Evolutionary conservation across 768 basidiomycete genomes (phyloP), one percentile per base, ranked within the genome.

Genomic region (Calocera cornea): DNA sequence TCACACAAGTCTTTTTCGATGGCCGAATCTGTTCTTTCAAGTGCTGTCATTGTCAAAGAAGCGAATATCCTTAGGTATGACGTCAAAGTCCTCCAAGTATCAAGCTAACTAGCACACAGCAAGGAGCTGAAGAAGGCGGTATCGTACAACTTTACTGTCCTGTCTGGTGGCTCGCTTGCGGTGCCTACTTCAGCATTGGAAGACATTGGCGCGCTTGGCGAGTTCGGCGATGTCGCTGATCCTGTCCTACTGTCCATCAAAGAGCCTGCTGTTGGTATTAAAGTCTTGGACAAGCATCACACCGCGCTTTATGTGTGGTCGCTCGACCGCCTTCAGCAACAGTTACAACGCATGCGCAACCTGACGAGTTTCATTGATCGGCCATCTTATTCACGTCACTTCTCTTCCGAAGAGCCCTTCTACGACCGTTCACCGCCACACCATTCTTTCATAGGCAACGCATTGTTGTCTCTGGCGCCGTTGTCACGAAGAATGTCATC

Each of bases 181-280:
- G 84, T 86, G 1, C 92, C 95, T 11, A 80, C 81, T 17, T 95
- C 95, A 19, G 87, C 90, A 1, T 83, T 92, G 54, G 92, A 93
- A 74, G 87, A 87, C 31, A 88, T 93, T 70, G 88, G 88, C 34
- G 91, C 91, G 14, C 78, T 97, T 34, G 91, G 90, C 73, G 89
- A 94, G 73, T 92, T 97, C 73, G 95, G 93, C 22, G 92, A 95
- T 72, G 90, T 93, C 11, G 83, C 89, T n/a, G 92, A 95, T 75
- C 87, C 89, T 7, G 82, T 86, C 14, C 83, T 91, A 3, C 82
- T 84, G 5, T 87, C 87, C 2, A 79, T 83, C 5, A 85, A 86
- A 1, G 90, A 92, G 69, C 92, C 95, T 0, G 87, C 87, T 8
- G 87, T 95, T 10, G 89, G 87, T 31, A 81, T 97, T 79, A 97